phyloP scores from a whole-genome alignment of 1,139 yeast genomes.

The Sugiyamaella japonica region DNA sequence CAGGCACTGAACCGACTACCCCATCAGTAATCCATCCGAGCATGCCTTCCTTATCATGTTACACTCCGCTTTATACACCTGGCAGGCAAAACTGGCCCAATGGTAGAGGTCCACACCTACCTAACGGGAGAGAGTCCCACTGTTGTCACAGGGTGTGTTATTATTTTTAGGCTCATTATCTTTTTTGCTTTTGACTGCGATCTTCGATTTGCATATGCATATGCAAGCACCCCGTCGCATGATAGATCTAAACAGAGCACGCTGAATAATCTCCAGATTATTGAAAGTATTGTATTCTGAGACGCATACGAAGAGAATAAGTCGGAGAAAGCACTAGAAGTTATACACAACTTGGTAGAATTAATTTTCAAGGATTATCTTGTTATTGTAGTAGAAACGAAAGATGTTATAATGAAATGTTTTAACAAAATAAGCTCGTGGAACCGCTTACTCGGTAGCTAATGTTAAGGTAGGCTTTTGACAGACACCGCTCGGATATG shows the following conservation, averaged over 20 bases:
- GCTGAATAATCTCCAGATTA: too few species aligned
- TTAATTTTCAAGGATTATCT: too few species aligned
- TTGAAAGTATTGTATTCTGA: too few species aligned
- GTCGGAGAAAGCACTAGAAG: too few species aligned
- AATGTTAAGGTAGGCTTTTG: background rate
- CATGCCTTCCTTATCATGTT: background rate
- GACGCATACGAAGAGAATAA: too few species aligned
- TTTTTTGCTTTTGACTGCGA: constrained; percentile 3
- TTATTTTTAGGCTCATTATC: constrained; percentile 11
- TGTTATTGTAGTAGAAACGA: background rate
- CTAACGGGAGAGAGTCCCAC: background rate
- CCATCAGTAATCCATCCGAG: background rate
- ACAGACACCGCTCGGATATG: background rate
- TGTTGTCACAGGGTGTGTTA: constrained; percentile 5
- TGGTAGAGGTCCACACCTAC: background rate
- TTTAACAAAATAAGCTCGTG: background rate
- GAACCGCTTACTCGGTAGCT: background rate
- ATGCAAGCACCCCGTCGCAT: background rate
- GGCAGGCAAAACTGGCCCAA: background rate
- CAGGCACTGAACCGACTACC: background rate
- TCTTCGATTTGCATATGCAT: background rate
- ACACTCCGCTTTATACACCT: background rate
- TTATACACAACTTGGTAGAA: too few species aligned
- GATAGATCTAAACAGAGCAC: too few species aligned
- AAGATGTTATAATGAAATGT: background rate